Base-by-base conservation (phyloP, 2,329 filamentous ascomycete genomes). In the Alternaria alternata region DNA sequence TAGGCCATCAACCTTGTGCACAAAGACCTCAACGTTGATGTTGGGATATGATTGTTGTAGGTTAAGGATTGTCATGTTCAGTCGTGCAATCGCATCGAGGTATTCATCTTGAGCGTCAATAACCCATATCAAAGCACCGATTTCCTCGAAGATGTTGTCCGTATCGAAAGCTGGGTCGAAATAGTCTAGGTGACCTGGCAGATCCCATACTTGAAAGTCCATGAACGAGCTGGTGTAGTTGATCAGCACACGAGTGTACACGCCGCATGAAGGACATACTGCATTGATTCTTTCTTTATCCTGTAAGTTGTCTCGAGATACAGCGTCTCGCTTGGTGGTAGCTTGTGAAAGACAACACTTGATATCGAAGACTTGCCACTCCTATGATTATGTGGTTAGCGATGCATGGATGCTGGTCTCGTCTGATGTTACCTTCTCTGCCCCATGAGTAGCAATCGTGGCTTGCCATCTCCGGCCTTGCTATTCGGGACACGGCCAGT, bases 81-180 rank as follows among this genome's bases (percentile, higher is more conserved):
- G 87, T 8, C 92, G 89, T 54, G 88, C 88, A 48, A 99, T 92
- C 18, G 94, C 92, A 77, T 97, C 93, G 56, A 97, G 87, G 75
- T 98, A 99, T 78, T 99, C 95, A 75, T 99, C 95, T 79, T 99
- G 95, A 0, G 95, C 94, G 76, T 99, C 95, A 60, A 99, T 96
- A 61, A 99, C 94, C 94, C 95, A 99, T 64, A 99, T 96, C 14
- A 99, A 84, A 14, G 95, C 94, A 20, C 95, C 95, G 16, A 96
- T 92, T 74, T 94, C 93, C 68, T 93, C 91, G 79, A 99, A 99
- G 72, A 98, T 94, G 73, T 92, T 90, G 70, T 96, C 93, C 64
- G 95, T 90, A 76, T 98, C 94, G 73, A 96, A 96, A 48, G 88
- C 90, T 4, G 92, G 89, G 73, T 95, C 93, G 61, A 96, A 89